Conservation (phyloP, 2,329 filamentous ascomycete species). For the Fusarium oligoseptatum region DNA sequence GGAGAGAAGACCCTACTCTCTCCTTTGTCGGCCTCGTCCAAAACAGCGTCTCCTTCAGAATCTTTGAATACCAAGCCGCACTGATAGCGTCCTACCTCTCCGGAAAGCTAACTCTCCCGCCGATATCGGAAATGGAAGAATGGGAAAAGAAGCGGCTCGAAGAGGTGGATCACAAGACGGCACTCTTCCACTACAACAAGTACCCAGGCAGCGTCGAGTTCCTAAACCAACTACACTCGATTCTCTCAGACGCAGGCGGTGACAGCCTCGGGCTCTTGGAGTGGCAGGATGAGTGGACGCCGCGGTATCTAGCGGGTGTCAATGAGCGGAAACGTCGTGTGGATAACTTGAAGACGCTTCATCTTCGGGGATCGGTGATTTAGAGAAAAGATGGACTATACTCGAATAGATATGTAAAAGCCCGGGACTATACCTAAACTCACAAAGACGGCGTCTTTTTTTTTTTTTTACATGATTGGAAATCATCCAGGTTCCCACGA, state of each 20-base stretch:
- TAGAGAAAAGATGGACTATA: neutral
- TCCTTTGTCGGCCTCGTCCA: slow-evolving; percentile 24
- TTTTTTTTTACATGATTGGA: neutral
- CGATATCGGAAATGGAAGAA: neutral
- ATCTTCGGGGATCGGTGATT: neutral
- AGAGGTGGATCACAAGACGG: neutral
- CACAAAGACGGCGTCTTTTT: neutral
- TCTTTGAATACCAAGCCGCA: slow-evolving; percentile 10
- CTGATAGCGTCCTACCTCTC: neutral
- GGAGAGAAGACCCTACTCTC: slow-evolving; percentile 23
- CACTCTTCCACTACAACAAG: slow-evolving; percentile 10
- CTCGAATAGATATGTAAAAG: neutral
- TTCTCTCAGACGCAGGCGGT: neutral
- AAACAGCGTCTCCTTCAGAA: slow-evolving; percentile 9
- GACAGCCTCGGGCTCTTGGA: neutral
- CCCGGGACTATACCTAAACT: neutral
- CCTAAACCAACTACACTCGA: slow-evolving; percentile 1
- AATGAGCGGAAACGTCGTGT: neutral
- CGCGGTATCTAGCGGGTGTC: slow-evolving; percentile 2
- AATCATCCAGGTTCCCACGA: neutral
- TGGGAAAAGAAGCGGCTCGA: neutral
- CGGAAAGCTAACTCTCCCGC: neutral
- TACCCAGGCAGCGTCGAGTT: slow-evolving; percentile 9
- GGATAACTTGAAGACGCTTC: slow-evolving; percentile 6
- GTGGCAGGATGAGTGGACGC: slow-evolving; percentile 9